phyloP scores from a whole-genome alignment of 305 asterid genomes.

The Euphrasia arctica region DNA sequence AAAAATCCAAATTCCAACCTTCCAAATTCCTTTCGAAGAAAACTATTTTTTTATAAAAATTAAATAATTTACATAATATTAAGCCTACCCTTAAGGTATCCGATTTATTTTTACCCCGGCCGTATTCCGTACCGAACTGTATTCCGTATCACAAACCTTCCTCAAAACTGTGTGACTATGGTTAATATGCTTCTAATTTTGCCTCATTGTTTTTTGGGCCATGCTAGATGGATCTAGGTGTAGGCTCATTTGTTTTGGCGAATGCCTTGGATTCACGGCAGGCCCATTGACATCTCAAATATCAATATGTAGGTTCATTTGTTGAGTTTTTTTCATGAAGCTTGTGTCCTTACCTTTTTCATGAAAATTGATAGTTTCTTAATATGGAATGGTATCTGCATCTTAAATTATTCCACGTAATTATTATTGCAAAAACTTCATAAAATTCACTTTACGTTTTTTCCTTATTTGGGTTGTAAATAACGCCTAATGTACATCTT shows the following conservation, averaged over 20 bases:
- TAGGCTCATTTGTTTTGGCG: slow-evolving; percentile 83
- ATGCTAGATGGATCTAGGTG: slow-evolving; percentile 94
- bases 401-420: neutral
- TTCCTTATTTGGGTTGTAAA: no score
- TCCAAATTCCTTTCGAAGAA: no score
- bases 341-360: neutral
- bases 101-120: no score
- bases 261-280: slow-evolving; percentile 79
- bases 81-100: no score
- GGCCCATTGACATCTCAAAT: slow-evolving; percentile 58
- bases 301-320: slow-evolving; percentile 46
- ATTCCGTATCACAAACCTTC: no score
- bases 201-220: slow-evolving; percentile 24
- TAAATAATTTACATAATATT: no score
- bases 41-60: no score
- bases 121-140: no score
- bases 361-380: slow-evolving; percentile 19
- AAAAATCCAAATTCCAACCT: no score
- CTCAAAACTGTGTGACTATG: no score
- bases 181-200: slow-evolving; percentile 15
- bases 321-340: neutral
- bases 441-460: neutral
- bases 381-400: slow-evolving; percentile 4
- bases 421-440: slow-evolving; percentile 7
- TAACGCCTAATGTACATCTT: no score